These are phyloP conservation scores for Silene vulgaris DNA, from an alignment of 179 eudicot genomes.

Conservation along the genomic window DNA sequence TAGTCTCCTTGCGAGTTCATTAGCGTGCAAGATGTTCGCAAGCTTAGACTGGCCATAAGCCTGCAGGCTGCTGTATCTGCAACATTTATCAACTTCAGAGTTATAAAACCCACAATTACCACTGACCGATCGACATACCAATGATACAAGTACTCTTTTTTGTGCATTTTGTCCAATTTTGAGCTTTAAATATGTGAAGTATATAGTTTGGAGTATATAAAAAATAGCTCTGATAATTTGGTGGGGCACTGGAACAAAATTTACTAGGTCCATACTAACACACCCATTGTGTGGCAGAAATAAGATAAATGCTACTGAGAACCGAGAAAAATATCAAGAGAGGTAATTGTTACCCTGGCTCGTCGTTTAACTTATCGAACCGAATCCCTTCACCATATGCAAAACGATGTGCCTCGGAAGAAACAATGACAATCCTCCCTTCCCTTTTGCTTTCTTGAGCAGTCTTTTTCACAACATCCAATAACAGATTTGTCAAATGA, in stretches of 20 bases:
- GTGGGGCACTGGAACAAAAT: too few relatives aligned
- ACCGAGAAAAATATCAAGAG: not conserved
- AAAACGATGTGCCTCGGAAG: conserved; percentile 64
- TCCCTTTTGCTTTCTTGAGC: conserved; percentile 45
- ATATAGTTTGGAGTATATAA: too few relatives aligned
- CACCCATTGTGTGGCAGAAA: not conserved
- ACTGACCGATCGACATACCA: too few relatives aligned
- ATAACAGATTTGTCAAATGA: conserved; percentile 59
- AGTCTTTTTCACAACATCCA: conserved; percentile 71
- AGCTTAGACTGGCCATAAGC: conserved; percentile 92
- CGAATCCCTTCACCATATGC: conserved; percentile 62
- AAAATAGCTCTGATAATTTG: too few relatives aligned
- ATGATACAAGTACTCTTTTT: too few relatives aligned
- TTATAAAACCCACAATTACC: not conserved
- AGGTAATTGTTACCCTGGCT: conserved; percentile 42
- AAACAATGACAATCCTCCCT: conserved; percentile 81
- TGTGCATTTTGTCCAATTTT: too few relatives aligned
- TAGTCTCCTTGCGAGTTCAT: conserved; percentile 59
- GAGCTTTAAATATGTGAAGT: too few relatives aligned
- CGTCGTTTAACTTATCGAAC: conserved; percentile 59
- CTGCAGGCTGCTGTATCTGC: conserved; percentile 51
- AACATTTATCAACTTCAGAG: conserved; percentile 13
- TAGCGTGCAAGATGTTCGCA: conserved; percentile 69
- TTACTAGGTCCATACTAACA: not conserved
- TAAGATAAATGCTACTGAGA: not conserved